Conservation (phyloP, 192 early-diverging fungal genomes). For the Coemansia biformis region DNA sequence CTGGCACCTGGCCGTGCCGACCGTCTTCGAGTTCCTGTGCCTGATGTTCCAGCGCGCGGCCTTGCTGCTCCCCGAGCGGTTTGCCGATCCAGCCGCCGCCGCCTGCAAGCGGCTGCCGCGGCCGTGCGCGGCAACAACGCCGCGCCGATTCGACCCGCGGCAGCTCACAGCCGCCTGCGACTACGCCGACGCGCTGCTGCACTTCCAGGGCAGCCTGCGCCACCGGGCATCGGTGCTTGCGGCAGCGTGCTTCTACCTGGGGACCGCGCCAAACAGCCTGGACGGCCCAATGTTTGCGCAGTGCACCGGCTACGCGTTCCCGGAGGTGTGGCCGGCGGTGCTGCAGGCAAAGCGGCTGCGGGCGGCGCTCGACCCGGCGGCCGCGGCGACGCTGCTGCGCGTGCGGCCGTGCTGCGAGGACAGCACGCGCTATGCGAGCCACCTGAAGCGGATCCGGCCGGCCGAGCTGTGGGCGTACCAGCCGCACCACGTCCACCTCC, state of each 20-base stretch:
- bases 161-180: slow-evolving; percentile 40
- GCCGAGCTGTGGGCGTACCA: slow-evolving; percentile 48
- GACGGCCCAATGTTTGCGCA: slow-evolving; percentile 21
- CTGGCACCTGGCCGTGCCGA: slow-evolving; percentile 48
- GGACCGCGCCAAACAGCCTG: slow-evolving; percentile 20
- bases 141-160: slow-evolving; percentile 22
- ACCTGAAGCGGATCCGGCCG: slow-evolving; percentile 26
- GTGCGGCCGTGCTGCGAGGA: slow-evolving; percentile 32
- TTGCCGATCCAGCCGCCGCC: slow-evolving; percentile 22
- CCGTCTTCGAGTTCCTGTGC: slow-evolving; percentile 39
- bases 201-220: slow-evolving; percentile 25
- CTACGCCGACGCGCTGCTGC: slow-evolving; percentile 38
- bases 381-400: slow-evolving; percentile 11
- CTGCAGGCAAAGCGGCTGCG: slow-evolving; percentile 23
- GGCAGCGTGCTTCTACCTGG: slow-evolving; percentile 47
- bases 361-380: slow-evolving; percentile 7
- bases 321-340: slow-evolving; percentile 21
- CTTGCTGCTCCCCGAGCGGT: slow-evolving; percentile 16
- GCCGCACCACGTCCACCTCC: slow-evolving; percentile 40
- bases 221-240: slow-evolving; percentile 37
- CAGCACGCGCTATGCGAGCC: slow-evolving; percentile 19
- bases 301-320: slow-evolving; percentile 36
- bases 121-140: slow-evolving; percentile 16
- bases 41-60: slow-evolving; percentile 48
- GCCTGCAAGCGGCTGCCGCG: neutral